Evolutionary conservation across 2,329 filamentous ascomycete species (phyloP).

Genomic region (Fusarium mexicanum): DNA sequence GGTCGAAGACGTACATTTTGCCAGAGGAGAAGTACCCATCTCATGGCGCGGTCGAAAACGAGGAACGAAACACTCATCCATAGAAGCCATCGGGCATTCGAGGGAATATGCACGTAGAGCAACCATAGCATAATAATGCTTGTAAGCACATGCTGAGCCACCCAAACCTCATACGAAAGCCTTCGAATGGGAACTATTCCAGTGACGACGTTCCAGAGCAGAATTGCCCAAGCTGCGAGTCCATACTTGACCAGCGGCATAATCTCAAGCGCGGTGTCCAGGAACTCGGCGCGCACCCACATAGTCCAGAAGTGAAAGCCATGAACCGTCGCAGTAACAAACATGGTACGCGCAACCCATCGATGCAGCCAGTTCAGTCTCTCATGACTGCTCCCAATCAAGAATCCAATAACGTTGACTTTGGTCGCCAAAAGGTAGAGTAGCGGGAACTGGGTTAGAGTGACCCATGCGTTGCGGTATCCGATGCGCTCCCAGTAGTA

Average conservation of each 20-base stretch:
- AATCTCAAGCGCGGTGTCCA: constrained; percentile 65
- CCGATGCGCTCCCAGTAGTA: constrained; percentile 72
- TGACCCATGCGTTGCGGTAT: constrained; percentile 74
- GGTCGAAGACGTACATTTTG: constrained; percentile 61
- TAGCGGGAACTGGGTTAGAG: constrained; percentile 70
- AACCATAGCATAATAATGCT: constrained; percentile 71
- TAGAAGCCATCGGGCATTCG: constrained; percentile 67
- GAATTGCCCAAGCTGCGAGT: constrained; percentile 70
- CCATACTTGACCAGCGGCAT: constrained; percentile 75
- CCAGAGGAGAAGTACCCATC: constrained; percentile 59
- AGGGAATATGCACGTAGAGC: constrained; percentile 70
- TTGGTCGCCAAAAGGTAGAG: constrained; percentile 71
- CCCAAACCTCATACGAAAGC: constrained; percentile 75
- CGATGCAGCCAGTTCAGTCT: constrained; percentile 78
- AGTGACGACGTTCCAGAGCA: constrained; percentile 72
- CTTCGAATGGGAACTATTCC: constrained; percentile 71
- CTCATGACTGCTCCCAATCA: constrained; percentile 73
- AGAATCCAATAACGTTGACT: constrained; percentile 65
- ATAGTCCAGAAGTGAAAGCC: constrained; percentile 75
- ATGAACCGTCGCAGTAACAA: constrained; percentile 74
- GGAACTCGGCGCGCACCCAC: constrained; percentile 69
- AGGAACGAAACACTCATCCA: constrained; percentile 73
- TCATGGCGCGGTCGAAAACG: constrained; percentile 68
- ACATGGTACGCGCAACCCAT: constrained; percentile 75
- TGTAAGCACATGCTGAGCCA: constrained; percentile 72